phyloP scores from a whole-genome alignment of 345 rosid genomes.

The Mangifera indica region DNA sequence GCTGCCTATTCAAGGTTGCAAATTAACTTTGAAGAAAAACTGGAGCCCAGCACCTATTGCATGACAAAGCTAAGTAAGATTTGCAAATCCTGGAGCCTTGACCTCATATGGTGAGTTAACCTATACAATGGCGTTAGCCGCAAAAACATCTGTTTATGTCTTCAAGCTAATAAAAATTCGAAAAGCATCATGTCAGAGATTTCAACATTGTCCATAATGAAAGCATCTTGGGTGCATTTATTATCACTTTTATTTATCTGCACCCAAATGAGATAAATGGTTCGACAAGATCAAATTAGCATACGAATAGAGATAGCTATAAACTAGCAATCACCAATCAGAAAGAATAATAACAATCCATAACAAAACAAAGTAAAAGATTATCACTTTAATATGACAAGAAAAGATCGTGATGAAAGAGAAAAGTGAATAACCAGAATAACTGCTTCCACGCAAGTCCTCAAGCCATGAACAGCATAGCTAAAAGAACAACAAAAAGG shows the following conservation, averaged over 20 bases:
- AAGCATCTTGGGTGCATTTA: not conserved
- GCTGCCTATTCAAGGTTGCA: not conserved
- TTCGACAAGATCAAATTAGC: not conserved
- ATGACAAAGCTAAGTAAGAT: not conserved
- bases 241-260: not conserved
- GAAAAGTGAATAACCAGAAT: constrained; percentile 50
- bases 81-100: not conserved
- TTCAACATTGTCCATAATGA: too few species aligned
- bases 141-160: too few species aligned
- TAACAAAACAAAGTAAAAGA: not conserved
- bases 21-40: not conserved
- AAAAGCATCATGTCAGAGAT: not conserved
- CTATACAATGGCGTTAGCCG: too few species aligned
- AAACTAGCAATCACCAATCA: too few species aligned
- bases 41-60: not conserved
- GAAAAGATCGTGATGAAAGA: not conserved
- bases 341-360: not conserved
- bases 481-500: constrained; percentile 27
- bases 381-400: not conserved
- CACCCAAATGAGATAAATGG: not conserved
- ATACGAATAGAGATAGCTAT: not conserved
- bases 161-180: not conserved
- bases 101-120: not conserved
- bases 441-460: constrained; percentile 81
- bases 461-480: constrained; percentile 68